These are phyloP conservation scores for Sclerotinia subarctica DNA, from an alignment of 2,329 filamentous ascomycete species.

Conservation along the genomic window DNA sequence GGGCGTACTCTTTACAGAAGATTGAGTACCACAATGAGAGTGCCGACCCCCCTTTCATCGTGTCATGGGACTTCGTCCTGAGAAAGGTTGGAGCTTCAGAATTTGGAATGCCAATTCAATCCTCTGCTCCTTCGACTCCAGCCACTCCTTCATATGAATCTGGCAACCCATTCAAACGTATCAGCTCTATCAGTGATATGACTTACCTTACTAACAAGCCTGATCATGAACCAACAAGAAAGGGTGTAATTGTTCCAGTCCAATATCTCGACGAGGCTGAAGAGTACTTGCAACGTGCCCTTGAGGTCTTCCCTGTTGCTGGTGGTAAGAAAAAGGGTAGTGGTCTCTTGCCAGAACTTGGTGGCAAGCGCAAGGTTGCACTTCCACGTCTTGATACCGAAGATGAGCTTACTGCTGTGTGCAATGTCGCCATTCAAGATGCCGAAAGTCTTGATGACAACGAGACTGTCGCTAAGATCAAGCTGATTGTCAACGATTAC, in stretches of 20 bases:
- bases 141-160: constrained; percentile 64
- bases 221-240: constrained; percentile 74
- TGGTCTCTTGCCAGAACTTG: constrained; percentile 69
- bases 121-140: constrained; percentile 80
- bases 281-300: constrained; percentile 76
- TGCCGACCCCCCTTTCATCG: constrained; percentile 69
- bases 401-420: constrained; percentile 84
- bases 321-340: constrained; percentile 55
- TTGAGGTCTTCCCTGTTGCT: constrained; percentile 72
- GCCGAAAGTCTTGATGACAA: constrained; percentile 79
- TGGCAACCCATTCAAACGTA: constrained; percentile 68
- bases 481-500: constrained; percentile 71
- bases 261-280: constrained; percentile 93
- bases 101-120: constrained; percentile 76
- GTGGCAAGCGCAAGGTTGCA: constrained; percentile 64
- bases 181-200: constrained; percentile 96
- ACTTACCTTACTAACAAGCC: constrained; percentile 75
- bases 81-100: constrained; percentile 91
- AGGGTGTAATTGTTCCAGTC: constrained; percentile 92
- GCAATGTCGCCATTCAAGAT: constrained; percentile 89
- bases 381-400: constrained; percentile 54
- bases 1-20: constrained; percentile 86
- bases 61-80: constrained; percentile 95
- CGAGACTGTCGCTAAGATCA: constrained; percentile 74
- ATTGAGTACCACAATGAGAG: constrained; percentile 79